phyloP scores from a whole-genome alignment of 768 basidiomycete species.

The Boletus reticuloceps region DNA sequence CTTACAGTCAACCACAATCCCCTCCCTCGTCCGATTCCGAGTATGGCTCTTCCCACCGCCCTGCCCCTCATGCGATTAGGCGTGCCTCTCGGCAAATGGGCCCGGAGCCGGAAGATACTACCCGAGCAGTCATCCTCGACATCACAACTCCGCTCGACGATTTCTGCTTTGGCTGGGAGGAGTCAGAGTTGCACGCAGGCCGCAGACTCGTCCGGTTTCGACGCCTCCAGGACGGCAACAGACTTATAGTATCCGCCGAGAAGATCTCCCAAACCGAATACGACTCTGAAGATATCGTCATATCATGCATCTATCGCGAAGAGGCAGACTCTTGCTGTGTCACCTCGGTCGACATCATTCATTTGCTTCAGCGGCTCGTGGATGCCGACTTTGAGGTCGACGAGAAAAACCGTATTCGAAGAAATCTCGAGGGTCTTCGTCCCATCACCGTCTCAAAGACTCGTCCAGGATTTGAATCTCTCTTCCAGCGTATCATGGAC shows the following conservation, averaged over 20 bases:
- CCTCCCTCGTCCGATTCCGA: constrained; percentile 44
- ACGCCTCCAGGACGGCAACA: constrained; percentile 72
- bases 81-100: constrained; percentile 21
- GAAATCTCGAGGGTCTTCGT: constrained; percentile 90
- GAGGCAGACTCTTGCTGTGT: constrained; percentile 77
- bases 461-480: constrained; percentile 73
- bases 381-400: constrained; percentile 83
- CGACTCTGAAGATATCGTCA: constrained; percentile 70
- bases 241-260: constrained; percentile 76
- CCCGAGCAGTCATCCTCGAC: constrained; percentile 58
- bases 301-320: constrained; percentile 92
- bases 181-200: constrained; percentile 62
- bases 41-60: constrained; percentile 22
- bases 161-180: constrained; percentile 57
- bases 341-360: constrained; percentile 95
- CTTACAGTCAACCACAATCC: constrained; percentile 37
- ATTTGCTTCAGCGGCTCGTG: constrained; percentile 76
- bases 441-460: constrained; percentile 90
- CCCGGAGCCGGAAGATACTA: constrained; percentile 39
- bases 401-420: constrained; percentile 94
- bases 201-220: constrained; percentile 87
- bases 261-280: constrained; percentile 74
- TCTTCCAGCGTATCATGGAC: constrained; percentile 96
- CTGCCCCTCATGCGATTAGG: constrained; percentile 17
- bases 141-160: constrained; percentile 54